A percentile compares a stretch with the other conserved stretches of the same genome.
Evolutionary conservation across 2,329 filamentous ascomycete genomes (phyloP).

Genomic region (Scedosporium boydii): DNA sequence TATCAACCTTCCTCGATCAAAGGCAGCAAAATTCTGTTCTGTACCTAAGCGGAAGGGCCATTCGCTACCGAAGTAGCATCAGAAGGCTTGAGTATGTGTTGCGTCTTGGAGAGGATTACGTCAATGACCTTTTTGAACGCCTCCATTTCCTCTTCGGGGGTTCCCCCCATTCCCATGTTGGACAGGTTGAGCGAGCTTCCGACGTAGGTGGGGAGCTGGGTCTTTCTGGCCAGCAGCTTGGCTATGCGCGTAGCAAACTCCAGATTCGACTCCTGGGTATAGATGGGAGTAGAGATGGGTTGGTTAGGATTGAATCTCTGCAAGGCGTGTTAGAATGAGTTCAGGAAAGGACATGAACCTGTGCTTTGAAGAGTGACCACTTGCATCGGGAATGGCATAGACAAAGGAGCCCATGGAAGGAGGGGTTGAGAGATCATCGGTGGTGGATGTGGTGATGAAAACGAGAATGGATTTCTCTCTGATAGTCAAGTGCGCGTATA

Average conservation of each 20-base stretch:
- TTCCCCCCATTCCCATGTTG: slow-evolving; percentile 64
- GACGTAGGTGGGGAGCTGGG: slow-evolving; percentile 73
- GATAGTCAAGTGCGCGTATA: slow-evolving; percentile 51
- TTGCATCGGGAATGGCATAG: slow-evolving; percentile 84
- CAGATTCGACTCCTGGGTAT: slow-evolving; percentile 62
- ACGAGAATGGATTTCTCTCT: slow-evolving; percentile 48
- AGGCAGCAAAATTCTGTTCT: neutral
- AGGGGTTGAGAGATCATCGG: slow-evolving; percentile 38
- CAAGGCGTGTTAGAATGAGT: neutral
- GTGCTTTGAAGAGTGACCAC: slow-evolving; percentile 12
- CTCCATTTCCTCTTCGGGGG: slow-evolving; percentile 90
- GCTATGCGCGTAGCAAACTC: slow-evolving; percentile 84
- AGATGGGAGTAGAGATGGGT: slow-evolving; percentile 70
- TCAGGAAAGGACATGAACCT: neutral
- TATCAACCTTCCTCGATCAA: no score
- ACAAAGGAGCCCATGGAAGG: slow-evolving; percentile 78
- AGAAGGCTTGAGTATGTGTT: neutral
- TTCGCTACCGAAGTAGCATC: neutral
- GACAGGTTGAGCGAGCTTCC: slow-evolving; percentile 77
- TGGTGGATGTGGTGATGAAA: slow-evolving; percentile 50
- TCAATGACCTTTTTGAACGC: slow-evolving; percentile 68
- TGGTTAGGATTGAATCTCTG: slow-evolving; percentile 46
- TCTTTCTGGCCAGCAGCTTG: slow-evolving; percentile 68
- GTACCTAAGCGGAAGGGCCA: neutral
- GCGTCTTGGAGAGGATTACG: slow-evolving; percentile 38